These are phyloP conservation scores for Colletotrichum karsti DNA, from an alignment of 2,329 filamentous ascomycete species.

Conservation along the genomic window DNA sequence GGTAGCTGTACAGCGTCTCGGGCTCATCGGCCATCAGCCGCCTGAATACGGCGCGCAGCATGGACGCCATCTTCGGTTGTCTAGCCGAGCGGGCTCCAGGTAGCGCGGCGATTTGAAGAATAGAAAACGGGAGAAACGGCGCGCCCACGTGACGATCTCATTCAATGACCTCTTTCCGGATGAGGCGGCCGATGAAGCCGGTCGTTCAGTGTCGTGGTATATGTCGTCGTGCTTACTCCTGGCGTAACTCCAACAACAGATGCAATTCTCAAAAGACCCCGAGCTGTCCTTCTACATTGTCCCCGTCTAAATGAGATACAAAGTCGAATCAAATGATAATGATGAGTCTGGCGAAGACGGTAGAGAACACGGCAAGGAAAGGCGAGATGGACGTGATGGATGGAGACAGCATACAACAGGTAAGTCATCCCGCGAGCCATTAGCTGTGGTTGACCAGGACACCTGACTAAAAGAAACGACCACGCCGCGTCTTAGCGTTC, in stretches of 20 bases:
- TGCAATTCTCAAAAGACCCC: background rate
- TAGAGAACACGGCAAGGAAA: background rate
- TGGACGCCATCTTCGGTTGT: background rate
- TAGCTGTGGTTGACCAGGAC: background rate
- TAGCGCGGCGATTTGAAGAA: too few species aligned
- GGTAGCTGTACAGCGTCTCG: slow-evolving; percentile 60
- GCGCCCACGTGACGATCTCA: background rate
- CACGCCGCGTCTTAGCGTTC: background rate
- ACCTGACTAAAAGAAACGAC: slow-evolving; percentile 17
- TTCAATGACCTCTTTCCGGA: too few species aligned
- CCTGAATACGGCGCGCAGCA: slow-evolving; percentile 21
- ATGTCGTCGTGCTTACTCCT: background rate
- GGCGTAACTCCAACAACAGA: background rate
- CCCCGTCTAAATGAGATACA: background rate
- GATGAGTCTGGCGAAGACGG: background rate
- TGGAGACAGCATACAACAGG: background rate
- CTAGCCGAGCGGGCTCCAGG: background rate
- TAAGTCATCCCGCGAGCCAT: background rate
- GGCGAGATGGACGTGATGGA: background rate
- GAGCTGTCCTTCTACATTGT: background rate
- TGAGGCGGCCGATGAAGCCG: background rate
- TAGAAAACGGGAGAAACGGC: too few species aligned
- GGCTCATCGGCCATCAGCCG: slow-evolving; percentile 21
- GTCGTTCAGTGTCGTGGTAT: background rate
- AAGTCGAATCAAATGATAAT: background rate